Conservation (phyloP, 2,329 filamentous ascomycete species). For the Fonsecaea erecta region DNA sequence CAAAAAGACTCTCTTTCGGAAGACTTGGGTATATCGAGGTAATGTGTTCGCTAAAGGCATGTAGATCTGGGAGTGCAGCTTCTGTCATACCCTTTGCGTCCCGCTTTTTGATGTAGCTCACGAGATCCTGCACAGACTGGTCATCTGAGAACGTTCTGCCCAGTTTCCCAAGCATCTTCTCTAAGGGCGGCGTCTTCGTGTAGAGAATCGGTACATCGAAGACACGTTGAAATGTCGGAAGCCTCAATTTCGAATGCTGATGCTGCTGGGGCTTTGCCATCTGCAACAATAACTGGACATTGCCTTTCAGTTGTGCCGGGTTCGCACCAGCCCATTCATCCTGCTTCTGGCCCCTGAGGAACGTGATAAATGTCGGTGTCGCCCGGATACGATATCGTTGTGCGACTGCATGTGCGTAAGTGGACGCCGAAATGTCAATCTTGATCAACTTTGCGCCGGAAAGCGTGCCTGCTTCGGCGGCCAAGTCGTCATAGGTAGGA, state of each 20-base stretch:
- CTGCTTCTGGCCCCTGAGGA: conserved; percentile 73
- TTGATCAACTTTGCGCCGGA: conserved; percentile 71
- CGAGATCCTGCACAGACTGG: conserved; percentile 66
- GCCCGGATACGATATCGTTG: conserved; percentile 70
- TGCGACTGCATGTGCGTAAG: conserved; percentile 66
- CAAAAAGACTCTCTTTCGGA: conserved; percentile 71
- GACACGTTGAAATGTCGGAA: conserved; percentile 71
- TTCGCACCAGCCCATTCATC: conserved; percentile 83
- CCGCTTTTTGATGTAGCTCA: conserved; percentile 71
- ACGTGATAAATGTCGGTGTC: conserved; percentile 89
- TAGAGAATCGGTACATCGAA: conserved; percentile 73
- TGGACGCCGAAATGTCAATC: conserved; percentile 68
- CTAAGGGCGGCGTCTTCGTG: conserved; percentile 77
- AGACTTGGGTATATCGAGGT: conserved; percentile 60
- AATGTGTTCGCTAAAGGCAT: conserved; percentile 67
- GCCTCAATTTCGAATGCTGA: conserved; percentile 70
- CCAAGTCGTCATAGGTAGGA: conserved; percentile 78
- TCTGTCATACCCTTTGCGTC: conserved; percentile 57
- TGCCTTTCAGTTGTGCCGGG: conserved; percentile 67
- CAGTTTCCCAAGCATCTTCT: conserved; percentile 81
- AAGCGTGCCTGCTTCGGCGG: conserved; percentile 65
- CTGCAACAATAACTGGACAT: conserved; percentile 73
- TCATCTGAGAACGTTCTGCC: conserved; percentile 62
- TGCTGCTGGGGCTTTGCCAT: conserved; percentile 73
- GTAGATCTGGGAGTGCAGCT: conserved; percentile 72